Evolutionary conservation across 148 eudicot species (phyloP), one percentile per base, ranked within the genome.

Genomic region (Dianthus caryophyllus): DNA sequence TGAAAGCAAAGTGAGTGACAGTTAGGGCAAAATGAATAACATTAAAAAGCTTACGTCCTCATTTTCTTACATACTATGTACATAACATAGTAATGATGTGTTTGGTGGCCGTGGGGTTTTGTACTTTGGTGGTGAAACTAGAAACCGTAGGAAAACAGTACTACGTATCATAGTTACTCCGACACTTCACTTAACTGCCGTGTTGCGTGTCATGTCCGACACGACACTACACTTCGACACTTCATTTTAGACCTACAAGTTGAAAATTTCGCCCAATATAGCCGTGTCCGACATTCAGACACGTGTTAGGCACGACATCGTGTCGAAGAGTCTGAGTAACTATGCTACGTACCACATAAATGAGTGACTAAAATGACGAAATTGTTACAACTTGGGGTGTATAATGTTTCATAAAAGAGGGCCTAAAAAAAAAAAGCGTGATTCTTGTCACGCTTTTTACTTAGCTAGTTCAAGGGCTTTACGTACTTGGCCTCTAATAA

Each of bases 381-480:
- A 71, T 48, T 59, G 21, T 49, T 70, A 25, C 49, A 51, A 70
- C 20, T 65, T 70, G 67, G 29, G 41, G 60, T 59, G 27, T 65
- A 66, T 65, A 76, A 50, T 16, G 20, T 76, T 70, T 76, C 75
- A 76, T 76, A 56, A 76, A 70, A 70, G 70, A 29, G 29, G 74
- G 54, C 61, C 71, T 53, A 30, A 26, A 73, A 47, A 30, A 26
- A 73, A 47, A 66, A 38, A 68, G 77, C 57, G 73, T 76, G 85
- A 48, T 68, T 62, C 80, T 55, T 64, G 66, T 56, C 66, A 67
- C 77, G 85, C 73, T 67, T 41, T 57, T 41, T 57, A 64, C 60
- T 74, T 76, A 71, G 49, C 83, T 65, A 29, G 72, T 79, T 71
- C n/a, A 65, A 80, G 82, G 84, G 73, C 80, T 72, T 86, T 82